Conservation (phyloP, 1,284 basidiomycete species). For the Xerocomus amazonicus region DNA sequence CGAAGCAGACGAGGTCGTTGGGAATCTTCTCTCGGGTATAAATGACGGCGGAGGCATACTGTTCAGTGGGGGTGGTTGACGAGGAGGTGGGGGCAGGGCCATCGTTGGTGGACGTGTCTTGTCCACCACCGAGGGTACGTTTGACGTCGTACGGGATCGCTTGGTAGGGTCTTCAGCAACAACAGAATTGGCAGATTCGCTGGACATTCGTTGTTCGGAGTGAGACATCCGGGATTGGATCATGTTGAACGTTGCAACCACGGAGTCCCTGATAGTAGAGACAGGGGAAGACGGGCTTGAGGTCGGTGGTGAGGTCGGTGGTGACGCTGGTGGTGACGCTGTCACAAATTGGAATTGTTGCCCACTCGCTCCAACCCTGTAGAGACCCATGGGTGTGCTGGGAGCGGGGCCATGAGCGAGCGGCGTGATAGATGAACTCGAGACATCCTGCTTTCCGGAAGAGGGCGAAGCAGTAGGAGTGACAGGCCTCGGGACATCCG, state of each 20-base stretch:
- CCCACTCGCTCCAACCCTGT: conserved; percentile 52
- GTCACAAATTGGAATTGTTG: conserved; percentile 79
- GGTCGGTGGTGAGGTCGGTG: conserved; percentile 2
- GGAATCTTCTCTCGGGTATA: conserved; percentile 64
- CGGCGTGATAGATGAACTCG: conserved; percentile 30
- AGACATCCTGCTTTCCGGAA: conserved; percentile 26
- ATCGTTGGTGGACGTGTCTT: conserved; percentile 82
- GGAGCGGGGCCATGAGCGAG: conserved; percentile 22
- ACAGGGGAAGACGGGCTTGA: conserved; percentile 38
- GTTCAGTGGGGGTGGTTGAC: conserved; percentile 69
- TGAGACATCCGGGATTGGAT: conserved; percentile 40
- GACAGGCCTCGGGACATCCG: conserved; percentile 61
- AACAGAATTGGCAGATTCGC: conserved; percentile 60
- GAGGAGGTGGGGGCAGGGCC: conserved; percentile 80
- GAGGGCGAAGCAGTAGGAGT: conserved; percentile 34
- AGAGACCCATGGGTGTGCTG: conserved; percentile 39
- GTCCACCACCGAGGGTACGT: conserved; percentile 53
- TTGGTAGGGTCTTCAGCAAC: conserved; percentile 40
- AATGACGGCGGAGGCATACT: conserved; percentile 74
- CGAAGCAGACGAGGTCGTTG: conserved; percentile 47
- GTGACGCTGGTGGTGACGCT: conserved; percentile 28
- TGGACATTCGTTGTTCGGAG: conserved; percentile 45
- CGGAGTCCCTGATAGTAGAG: conserved; percentile 42
- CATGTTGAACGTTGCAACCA: conserved; percentile 31
- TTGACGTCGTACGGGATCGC: conserved; percentile 58